Evolutionary conservation across 805 yeast species (phyloP), one percentile per base, ranked within the genome.

Genomic region (Candida awuae): DNA sequence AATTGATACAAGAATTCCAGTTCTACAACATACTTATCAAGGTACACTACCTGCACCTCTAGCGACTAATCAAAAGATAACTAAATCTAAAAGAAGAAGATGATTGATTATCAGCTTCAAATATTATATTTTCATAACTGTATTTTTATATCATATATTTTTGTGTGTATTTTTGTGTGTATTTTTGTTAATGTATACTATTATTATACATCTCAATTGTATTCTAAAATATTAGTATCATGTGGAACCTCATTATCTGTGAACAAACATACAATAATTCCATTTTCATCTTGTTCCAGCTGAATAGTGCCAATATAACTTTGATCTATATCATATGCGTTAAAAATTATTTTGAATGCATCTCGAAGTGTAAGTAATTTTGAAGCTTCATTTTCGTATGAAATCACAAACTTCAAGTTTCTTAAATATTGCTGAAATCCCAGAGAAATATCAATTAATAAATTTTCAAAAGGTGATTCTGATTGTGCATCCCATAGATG

Each of bases 41-140:
- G 97, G 97, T 34, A 70, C 81, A 1, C 67, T 88, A 52, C 96
- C 96, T 1, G 82, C 84, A 2, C 62, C 70, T 8, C 35, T 39
- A 18, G 37, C 34, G 9, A 27, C 32, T 20, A 43, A 36, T 14
- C 42, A 47, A 19, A 37, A 31, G 15, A 13, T 33, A 16, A 16
- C 38, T 13, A 37, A 30, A 29, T 28, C 36, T 16, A 41, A 41
- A 14, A 41, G 38, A 21, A 41, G 32, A 26, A 29, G 34, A 14
- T 41, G 5, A 27, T 7, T 14, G 15, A 20, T 16, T 13, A 14
- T 14, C 4, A 8, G 16, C 15, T 4, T 2, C n/a, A 14, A n/a
- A n/a, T n/a, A n/a, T 15, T 15, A 15, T 17, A 6, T 31, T 31
- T 8, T 13, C 4, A 6, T 27, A 6, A 14, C 9, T 27, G 18